Conservation (phyloP, 306 rosid genomes). For the Castanea sativa region DNA sequence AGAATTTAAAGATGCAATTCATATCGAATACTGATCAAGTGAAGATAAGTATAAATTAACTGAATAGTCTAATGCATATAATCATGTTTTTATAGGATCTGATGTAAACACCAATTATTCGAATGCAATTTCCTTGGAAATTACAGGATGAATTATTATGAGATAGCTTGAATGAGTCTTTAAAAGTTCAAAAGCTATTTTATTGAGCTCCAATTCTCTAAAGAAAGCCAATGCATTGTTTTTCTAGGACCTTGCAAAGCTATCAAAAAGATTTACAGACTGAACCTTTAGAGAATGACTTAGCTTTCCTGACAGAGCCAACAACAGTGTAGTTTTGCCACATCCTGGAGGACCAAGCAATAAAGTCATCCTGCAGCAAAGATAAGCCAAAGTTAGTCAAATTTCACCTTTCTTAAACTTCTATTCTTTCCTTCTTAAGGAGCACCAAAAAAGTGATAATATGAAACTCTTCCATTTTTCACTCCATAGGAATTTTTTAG, state of each 20-base stretch:
- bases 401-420: not conserved
- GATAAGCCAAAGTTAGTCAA: constrained; percentile 3
- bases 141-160: not conserved
- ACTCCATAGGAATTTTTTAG: not conserved
- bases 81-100: not conserved
- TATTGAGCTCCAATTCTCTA: not conserved
- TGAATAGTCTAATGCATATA: not conserved
- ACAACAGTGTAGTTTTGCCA: constrained; percentile 45
- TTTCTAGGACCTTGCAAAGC: not conserved
- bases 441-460: not conserved
- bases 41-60: not conserved
- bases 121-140: not conserved
- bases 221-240: not conserved
- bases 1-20: not conserved
- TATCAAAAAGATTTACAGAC: not conserved
- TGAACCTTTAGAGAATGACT: constrained; percentile 39
- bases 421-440: constrained; percentile 3
- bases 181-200: not conserved
- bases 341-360: constrained; percentile 55
- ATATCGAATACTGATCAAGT: not conserved
- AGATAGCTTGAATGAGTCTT: not conserved
- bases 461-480: not conserved
- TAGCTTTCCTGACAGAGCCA: constrained; percentile 38
- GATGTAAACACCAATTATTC: not conserved
- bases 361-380: constrained; percentile 40